These are phyloP conservation scores for Aspergillus funiculosus DNA, from an alignment of 495 filamentous ascomycete species.

Conservation along the genomic window DNA sequence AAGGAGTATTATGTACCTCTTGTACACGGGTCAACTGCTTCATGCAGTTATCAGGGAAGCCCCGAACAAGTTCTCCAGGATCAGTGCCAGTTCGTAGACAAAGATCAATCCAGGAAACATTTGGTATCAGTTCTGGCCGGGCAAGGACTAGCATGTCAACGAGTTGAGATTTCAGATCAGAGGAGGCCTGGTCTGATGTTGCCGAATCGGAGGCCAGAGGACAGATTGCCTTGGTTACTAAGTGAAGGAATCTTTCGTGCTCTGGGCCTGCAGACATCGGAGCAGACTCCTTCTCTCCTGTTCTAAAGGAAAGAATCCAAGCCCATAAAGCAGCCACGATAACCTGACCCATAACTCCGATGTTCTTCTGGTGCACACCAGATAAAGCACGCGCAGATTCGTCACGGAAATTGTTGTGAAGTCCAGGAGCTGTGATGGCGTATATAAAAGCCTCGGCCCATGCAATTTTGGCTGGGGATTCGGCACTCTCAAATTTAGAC, in stretches of 20 bases:
- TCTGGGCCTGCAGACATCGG: slow-evolving; percentile 63
- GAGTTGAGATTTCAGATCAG: slow-evolving; percentile 55
- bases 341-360: slow-evolving; percentile 48
- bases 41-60: slow-evolving; percentile 45
- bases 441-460: slow-evolving; percentile 85
- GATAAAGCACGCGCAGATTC: slow-evolving; percentile 54
- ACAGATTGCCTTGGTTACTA: slow-evolving; percentile 68
- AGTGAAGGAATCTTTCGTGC: slow-evolving; percentile 44
- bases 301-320: slow-evolving; percentile 63
- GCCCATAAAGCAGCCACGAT: slow-evolving; percentile 73
- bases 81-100: slow-evolving; percentile 75
- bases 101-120: slow-evolving; percentile 77
- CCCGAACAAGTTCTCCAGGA: slow-evolving; percentile 67
- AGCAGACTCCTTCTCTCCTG: slow-evolving; percentile 70
- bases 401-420: slow-evolving; percentile 54
- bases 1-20: slow-evolving; percentile 13
- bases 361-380: slow-evolving; percentile 49
- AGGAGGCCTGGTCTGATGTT: slow-evolving; percentile 31
- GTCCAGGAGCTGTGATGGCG: slow-evolving; percentile 54
- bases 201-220: slow-evolving; percentile 38
- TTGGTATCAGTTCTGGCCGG: slow-evolving; percentile 69
- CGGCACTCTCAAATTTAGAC: slow-evolving; percentile 27
- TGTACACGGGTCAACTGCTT: slow-evolving; percentile 36
- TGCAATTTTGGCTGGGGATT: slow-evolving; percentile 40
- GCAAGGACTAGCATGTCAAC: slow-evolving; percentile 72